Evolutionary conservation across 371 early-diverging fungal genomes (phyloP).

Genomic region (Dinochytrium kinnereticum): DNA sequence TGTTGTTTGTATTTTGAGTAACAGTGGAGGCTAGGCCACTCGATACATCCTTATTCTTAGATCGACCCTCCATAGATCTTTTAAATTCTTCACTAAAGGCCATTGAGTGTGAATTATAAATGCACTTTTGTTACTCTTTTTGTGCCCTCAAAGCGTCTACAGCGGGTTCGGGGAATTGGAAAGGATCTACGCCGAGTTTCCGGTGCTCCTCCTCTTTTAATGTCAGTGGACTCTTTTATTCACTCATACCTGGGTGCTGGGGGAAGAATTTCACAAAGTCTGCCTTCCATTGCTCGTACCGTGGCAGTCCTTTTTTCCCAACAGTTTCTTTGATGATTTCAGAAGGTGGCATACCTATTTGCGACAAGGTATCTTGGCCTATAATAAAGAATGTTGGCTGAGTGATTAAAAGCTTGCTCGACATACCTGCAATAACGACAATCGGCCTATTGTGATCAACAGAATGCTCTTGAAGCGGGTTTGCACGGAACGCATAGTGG

Average conservation of each 20-base stretch:
- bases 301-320: constrained; percentile 30
- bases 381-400: neutral
- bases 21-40: constrained; percentile 17
- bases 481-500: constrained; percentile 49
- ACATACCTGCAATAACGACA: constrained; percentile 43
- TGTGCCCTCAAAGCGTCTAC: constrained; percentile 49
- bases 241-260: constrained; percentile 13
- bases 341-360: constrained; percentile 51
- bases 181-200: constrained; percentile 30
- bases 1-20: constrained; percentile 6
- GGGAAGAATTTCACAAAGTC: constrained; percentile 46
- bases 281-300: constrained; percentile 43
- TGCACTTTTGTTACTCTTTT: constrained; percentile 43
- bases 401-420: neutral
- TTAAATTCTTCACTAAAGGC: constrained; percentile 35
- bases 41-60: constrained; percentile 15
- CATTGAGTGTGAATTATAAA: neutral
- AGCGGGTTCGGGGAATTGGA: constrained; percentile 43
- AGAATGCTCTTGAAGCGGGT: constrained; percentile 31
- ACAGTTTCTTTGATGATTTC: constrained; percentile 39
- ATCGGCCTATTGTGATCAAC: constrained; percentile 54
- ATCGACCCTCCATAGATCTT: constrained; percentile 21
- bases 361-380: constrained; percentile 52
- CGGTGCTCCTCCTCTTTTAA: neutral
- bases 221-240: neutral